Evolutionary conservation across 768 basidiomycete genomes (phyloP), one percentile per base, ranked within the genome.

Genomic region (Leccinum subtestaceum): DNA sequence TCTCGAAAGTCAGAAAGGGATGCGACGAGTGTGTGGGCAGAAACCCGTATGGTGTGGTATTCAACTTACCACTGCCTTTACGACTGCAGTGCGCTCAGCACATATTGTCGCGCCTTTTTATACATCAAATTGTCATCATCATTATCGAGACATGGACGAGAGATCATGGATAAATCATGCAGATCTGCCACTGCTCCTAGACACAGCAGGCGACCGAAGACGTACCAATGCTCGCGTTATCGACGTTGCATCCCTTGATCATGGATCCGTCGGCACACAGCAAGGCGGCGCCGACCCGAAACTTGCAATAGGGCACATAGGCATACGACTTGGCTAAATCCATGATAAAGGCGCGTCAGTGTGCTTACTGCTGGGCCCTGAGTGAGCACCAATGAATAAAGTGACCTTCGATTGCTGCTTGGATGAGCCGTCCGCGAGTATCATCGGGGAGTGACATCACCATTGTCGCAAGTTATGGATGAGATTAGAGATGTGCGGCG

Each of bases 251-350:
- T 5, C 96, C 95, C 61, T 83, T 87, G 60, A 96, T 83, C 21
- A 96, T 82, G 9, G 77, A 71, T 0, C 91, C 92, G 45, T 88
- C 83, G 0, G 81, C 68, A 2, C 86, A 77, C 17, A 98, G 74
- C 11, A 98, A 74, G 1, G 94, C 91, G 0, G 95, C 95, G 0
- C 96, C 96, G n/a, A 98, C 96, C 7, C 88, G 85, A 70, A 99
- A 97, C 29, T 93, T 88, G 29, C 93, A 95, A 75, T 97, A 98
- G 0, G 86, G 92, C 34, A 77, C 82, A 72, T 97, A 95, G 0
- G 89, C 81, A 34, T 81, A 78, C 60, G 88, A 76, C 70, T 85
- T 90, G 12, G 86, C 89, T 91, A n/a, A 10, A 21, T 23, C 21
- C 12, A 11, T 46, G 45, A 23, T 12, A 23, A 46, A 43, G n/a